A percentile compares a stretch with the other conserved stretches of the same genome.
phyloP scores from a whole-genome alignment of 2,329 filamentous ascomycete genomes.

The Sclerotinia sclerotiorum region DNA sequence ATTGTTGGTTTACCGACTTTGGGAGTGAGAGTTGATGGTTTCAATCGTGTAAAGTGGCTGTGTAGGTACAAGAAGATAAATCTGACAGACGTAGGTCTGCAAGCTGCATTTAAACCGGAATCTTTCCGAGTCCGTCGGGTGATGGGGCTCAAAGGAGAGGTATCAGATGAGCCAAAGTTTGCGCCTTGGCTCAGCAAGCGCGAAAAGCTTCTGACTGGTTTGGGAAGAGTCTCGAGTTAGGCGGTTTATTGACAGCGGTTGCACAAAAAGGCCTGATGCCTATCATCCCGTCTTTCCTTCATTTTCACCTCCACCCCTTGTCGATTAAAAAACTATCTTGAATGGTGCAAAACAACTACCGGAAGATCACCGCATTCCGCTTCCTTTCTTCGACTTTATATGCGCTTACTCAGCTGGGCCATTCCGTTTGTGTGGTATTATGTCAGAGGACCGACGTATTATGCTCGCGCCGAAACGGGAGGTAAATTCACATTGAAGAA shows the following conservation, averaged over 20 bases:
- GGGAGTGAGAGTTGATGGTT: conserved; percentile 1
- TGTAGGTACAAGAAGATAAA: conserved; percentile 20
- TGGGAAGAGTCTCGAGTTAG: background rate
- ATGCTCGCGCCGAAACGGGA: background rate
- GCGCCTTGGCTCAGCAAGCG: conserved; percentile 3
- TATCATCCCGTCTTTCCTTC: background rate
- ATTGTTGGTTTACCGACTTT: conserved; percentile 16
- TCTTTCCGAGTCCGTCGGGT: background rate
- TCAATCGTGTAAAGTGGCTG: background rate
- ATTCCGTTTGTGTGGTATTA: too few relatives aligned
- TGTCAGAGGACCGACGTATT: background rate
- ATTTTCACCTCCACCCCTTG: background rate
- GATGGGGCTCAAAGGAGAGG: conserved; percentile 9
- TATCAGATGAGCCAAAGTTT: background rate
- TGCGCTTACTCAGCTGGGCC: background rate
- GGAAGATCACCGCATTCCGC: background rate
- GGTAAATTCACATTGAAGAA: background rate
- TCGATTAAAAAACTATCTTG: background rate
- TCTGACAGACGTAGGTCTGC: background rate
- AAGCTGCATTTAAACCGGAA: background rate
- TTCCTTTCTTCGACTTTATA: background rate
- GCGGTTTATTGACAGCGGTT: too few relatives aligned
- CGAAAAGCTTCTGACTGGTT: background rate
- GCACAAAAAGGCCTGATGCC: background rate
- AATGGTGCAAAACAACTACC: background rate